A percentile compares a stretch with the other conserved stretches of the same genome.
These are phyloP conservation scores for Euphorbia corollata DNA, from an alignment of 441 rosid species.

Conservation along the genomic window DNA sequence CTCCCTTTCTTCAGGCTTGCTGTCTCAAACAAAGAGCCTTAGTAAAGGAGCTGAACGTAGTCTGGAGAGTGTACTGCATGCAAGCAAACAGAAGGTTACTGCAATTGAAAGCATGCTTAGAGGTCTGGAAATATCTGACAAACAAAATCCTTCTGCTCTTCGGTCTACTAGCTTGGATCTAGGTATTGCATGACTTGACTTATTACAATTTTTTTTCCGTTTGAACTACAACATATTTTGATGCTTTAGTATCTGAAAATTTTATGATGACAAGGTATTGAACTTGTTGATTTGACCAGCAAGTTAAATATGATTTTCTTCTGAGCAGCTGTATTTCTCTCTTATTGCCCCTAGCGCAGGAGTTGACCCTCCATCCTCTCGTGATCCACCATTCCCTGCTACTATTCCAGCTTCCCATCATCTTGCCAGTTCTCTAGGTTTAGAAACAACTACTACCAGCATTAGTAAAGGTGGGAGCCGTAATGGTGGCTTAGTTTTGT, in stretches of 20 bases:
- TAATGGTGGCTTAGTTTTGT: constrained; percentile 80
- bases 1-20: constrained; percentile 72
- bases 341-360: constrained; percentile 89
- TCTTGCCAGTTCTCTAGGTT: constrained; percentile 39
- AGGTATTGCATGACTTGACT: constrained; percentile 56
- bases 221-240: constrained; percentile 10
- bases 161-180: constrained; percentile 94
- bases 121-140: constrained; percentile 82
- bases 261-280: constrained; percentile 14
- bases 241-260: constrained; percentile 14
- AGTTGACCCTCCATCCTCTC: constrained; percentile 99
- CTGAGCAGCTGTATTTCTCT: constrained; percentile 57
- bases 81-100: constrained; percentile 98
- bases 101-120: constrained; percentile 99
- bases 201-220: background rate
- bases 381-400: constrained; percentile 89
- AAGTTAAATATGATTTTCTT: constrained; percentile 19
- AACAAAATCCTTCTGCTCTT: constrained; percentile 62
- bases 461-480: constrained; percentile 54
- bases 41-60: constrained; percentile 78
- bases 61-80: constrained; percentile 87
- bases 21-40: constrained; percentile 65
- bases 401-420: constrained; percentile 64
- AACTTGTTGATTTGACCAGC: constrained; percentile 14
- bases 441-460: constrained; percentile 49